Base-by-base conservation (phyloP, 169 alveolate genomes). In the Eimeria maxima region DNA sequence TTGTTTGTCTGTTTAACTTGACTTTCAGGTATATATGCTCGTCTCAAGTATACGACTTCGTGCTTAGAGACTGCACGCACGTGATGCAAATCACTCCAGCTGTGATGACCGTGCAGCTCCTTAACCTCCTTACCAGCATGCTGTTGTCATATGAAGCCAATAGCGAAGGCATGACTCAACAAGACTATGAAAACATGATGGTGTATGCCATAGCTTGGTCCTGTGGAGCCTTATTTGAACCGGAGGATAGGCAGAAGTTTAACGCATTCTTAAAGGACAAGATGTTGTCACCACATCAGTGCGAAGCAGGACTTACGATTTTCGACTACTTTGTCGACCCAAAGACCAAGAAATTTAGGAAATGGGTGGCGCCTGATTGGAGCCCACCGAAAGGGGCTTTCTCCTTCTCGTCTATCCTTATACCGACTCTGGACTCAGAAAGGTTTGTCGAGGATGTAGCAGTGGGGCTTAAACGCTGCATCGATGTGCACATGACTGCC, bases 391-490 rank as follows among this genome's bases (percentile, higher is more conserved):
- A 97, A 44, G 98, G 98, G 78, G 42, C 76, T 33, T 90, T 98
- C 63, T 96, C 98, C 47, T 98, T 98, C 97, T 98, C 99, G 10
- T 98, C 98, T 45, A 97, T 99, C 71, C 97, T 99, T 65, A 98
- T 99, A 90, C 99, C 99, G 83, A 99, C 99, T 11, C 97, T 98
- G 81, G 99, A 98, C 97, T 98, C 99, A 3, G 83, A 63, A 55
- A 95, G 96, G 96, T 83, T 33, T 27, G 94, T 60, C 33, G 44
- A 87, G 0, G 27, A 38, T 8, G 47, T 76, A 29, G 24, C 42
- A 47, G 4, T 38, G 13, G 53, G 18, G 29, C 0, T 13, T 44
- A 80, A 18, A 29, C 38, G 38, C 38, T 33, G 27, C 27, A 45
- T 50, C 27, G 38, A 33, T 73, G 29, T 18, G 42, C 29, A 38